These are phyloP conservation scores for Cordyceps militaris DNA, from an alignment of 2,329 filamentous ascomycete genomes.

Conservation along the genomic window DNA sequence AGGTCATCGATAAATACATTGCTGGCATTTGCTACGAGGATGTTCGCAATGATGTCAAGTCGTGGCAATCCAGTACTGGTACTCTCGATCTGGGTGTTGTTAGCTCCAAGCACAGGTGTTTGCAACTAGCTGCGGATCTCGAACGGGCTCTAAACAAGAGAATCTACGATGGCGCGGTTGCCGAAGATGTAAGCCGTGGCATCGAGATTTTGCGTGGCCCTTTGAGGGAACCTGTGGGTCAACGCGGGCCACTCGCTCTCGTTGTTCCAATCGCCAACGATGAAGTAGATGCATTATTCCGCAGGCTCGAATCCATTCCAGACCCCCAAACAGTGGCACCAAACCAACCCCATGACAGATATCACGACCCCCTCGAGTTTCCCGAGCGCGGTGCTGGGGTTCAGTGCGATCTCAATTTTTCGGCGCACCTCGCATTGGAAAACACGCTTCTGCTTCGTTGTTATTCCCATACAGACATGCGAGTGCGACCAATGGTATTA, in stretches of 20 bases:
- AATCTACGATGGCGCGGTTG: constrained; percentile 34
- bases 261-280: constrained; percentile 32
- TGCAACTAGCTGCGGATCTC: constrained; percentile 51
- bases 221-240: constrained; percentile 17
- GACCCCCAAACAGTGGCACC: constrained; percentile 44
- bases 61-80: constrained; percentile 14
- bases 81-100: constrained; percentile 33
- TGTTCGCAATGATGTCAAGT: constrained; percentile 36
- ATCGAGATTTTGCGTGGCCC: constrained; percentile 41
- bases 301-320: constrained; percentile 37
- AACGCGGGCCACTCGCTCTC: constrained; percentile 16
- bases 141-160: constrained; percentile 44
- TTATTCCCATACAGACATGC: constrained; percentile 71
- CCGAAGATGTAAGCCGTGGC: constrained; percentile 39
- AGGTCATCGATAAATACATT: constrained; percentile 39
- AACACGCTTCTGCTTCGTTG: constrained; percentile 78
- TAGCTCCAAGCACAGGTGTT: constrained; percentile 43
- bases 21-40: constrained; percentile 42
- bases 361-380: constrained; percentile 62
- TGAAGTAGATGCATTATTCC: constrained; percentile 28
- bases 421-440: constrained; percentile 72
- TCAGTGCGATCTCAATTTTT: constrained; percentile 89
- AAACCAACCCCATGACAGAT: constrained; percentile 47
- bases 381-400: constrained; percentile 72
- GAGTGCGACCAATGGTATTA: constrained; percentile 70